Evolutionary conservation across 2,329 filamentous ascomycete species (phyloP).

Genomic region (Aureobasidium mangrovei): DNA sequence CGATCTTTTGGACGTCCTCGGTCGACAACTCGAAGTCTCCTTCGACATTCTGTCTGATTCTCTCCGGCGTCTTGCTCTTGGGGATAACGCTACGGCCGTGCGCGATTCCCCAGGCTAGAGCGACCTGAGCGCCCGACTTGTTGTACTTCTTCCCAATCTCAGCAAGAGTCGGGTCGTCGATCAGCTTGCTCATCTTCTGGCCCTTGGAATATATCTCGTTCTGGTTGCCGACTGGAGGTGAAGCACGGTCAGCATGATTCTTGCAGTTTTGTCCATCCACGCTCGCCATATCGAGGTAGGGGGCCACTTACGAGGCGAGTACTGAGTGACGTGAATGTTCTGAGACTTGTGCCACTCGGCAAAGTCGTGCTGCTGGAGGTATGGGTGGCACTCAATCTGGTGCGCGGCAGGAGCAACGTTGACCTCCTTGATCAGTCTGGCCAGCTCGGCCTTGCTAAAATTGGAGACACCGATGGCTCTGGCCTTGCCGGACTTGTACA

Average conservation of each 20-base stretch:
- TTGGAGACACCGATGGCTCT: constrained; percentile 47
- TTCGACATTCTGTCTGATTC: constrained; percentile 29
- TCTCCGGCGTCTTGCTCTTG: constrained; percentile 39
- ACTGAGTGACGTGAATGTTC: constrained; percentile 47
- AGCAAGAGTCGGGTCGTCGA: constrained; percentile 42
- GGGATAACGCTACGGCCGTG: constrained; percentile 45
- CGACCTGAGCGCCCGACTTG: constrained; percentile 44
- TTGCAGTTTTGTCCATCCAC: no score
- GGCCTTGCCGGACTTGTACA: constrained; percentile 28
- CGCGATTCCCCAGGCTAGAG: constrained; percentile 47
- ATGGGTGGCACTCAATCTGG: constrained; percentile 48
- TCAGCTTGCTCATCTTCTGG: constrained; percentile 39
- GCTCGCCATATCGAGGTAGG: no score
- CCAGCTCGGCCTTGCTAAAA: constrained; percentile 41
- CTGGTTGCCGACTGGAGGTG: constrained; percentile 29
- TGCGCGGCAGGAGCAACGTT: constrained; percentile 26
- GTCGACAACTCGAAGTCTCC: constrained; percentile 50
- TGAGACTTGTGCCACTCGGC: constrained; percentile 41
- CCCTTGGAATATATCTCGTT: constrained; percentile 41
- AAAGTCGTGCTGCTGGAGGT: constrained; percentile 43
- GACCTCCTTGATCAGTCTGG: constrained; percentile 37
- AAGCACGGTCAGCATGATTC: not conserved
- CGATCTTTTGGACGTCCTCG: constrained; percentile 50
- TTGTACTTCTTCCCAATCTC: constrained; percentile 45
- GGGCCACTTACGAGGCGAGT: constrained; percentile 33